Evolutionary conservation across 2,329 filamentous ascomycete genomes (phyloP).

Genomic region (Lachnellula arida): DNA sequence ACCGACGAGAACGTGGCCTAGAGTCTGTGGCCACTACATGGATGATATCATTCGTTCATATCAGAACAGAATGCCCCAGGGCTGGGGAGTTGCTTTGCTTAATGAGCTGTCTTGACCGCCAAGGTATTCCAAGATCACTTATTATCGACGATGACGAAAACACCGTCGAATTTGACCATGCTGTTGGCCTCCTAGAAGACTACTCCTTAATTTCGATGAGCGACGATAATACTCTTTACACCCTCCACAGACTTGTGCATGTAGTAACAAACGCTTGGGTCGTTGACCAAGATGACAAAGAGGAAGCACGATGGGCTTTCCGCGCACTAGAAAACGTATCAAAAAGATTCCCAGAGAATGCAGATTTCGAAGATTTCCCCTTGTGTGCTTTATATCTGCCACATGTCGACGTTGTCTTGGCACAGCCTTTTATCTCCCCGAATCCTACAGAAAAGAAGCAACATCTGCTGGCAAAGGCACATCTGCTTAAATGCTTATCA

Average conservation of each 20-base stretch:
- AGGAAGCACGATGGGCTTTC: background rate
- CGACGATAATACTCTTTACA: conserved; percentile 10
- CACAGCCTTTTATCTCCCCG: too few relatives aligned
- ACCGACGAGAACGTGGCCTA: conserved; percentile 32
- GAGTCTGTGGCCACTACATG: conserved; percentile 36
- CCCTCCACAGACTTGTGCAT: conserved; percentile 20
- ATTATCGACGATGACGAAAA: conserved; percentile 2
- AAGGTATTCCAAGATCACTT: conserved; percentile 21
- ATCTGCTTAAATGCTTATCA: too few relatives aligned
- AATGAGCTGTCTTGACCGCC: conserved; percentile 20
- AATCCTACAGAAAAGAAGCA: too few relatives aligned
- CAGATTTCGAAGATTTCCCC: too few relatives aligned
- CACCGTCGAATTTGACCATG: conserved; percentile 28
- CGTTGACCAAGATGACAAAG: background rate
- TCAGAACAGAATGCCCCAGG: conserved; percentile 23
- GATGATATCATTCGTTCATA: conserved; percentile 36
- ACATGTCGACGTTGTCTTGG: too few relatives aligned
- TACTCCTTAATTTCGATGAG: conserved; percentile 35
- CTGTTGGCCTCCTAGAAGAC: conserved; percentile 33
- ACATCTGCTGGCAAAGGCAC: too few relatives aligned
- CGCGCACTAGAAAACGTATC: background rate
- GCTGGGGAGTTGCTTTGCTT: conserved; percentile 19
- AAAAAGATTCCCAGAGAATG: background rate
- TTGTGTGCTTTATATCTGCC: too few relatives aligned
- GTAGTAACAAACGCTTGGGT: conserved; percentile 23